Evolutionary conservation across 208 protist genomes (phyloP), one percentile per base, ranked within the genome.

Genomic region (Leishmania gerbilli): DNA sequence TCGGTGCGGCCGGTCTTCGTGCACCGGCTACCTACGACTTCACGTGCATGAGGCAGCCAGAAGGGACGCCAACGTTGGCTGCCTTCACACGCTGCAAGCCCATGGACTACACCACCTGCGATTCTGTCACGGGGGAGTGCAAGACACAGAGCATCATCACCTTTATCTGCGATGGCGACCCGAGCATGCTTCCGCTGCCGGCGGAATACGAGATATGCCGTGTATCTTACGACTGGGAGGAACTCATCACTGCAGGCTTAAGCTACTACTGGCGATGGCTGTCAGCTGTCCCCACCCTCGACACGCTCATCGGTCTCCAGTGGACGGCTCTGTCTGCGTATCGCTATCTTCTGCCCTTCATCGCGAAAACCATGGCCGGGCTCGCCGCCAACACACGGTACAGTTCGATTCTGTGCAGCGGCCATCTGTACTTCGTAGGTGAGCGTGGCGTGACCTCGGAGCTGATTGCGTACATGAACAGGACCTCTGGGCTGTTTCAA

Each of bases 361-460:
- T 77, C 27, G 21, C 27, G 8, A 53, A 49, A 2, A 76, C 79
- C 4, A 71, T 84, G 71, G 71, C 45, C 15, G 77, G 84, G 40
- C 51, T 84, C 19, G 62, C 79, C 51, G 64, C 75, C 1, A 89
- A 84, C 60, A 94, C 86, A 3, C 90, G 86, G 11, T 87, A 83
- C 68, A 84, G 78, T 60, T 67, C 92, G 8, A 84, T 93, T n/a
- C 37, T 74, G 42, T 84, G 69, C 13, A 90, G 87, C 27, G 92
- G 92, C 3, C 31, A 58, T 5, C 34, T 95, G n/a, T 93, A 89
- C 81, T 93, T 95, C 64, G 89, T 84, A 1, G 88, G 88, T 3
- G 68, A 83, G 4, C 58, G 40, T 19, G 84, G 81, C 4, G 78
- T 87, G 19, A 86, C 89, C 13, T 11, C 27, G 19, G 34, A 67